A percentile compares a stretch with the other conserved stretches of the same genome.
phyloP scores from a whole-genome alignment of 345 rosid genomes.

The Boechera divaricarpa region DNA sequence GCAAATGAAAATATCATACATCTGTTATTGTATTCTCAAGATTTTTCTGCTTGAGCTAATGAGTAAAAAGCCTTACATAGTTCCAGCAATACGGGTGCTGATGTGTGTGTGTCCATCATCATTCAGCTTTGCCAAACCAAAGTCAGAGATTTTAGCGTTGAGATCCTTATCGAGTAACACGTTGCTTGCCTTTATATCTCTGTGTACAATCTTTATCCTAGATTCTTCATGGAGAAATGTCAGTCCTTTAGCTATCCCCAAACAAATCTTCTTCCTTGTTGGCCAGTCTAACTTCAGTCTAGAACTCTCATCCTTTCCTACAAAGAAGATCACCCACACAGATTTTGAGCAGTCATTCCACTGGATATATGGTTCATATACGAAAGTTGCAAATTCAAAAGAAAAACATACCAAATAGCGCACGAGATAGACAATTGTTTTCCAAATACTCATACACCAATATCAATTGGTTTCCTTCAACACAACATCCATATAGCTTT shows the following conservation, averaged over 20 bases:
- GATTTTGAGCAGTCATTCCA: slow-evolving; percentile 6
- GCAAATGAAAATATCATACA: slow-evolving; percentile 17
- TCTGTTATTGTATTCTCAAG: slow-evolving; percentile 2
- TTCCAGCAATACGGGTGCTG: slow-evolving; percentile 89
- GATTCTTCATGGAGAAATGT: slow-evolving; percentile 90
- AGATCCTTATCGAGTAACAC: slow-evolving; percentile 85
- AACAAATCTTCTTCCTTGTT: slow-evolving; percentile 67
- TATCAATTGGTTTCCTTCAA: slow-evolving; percentile 72
- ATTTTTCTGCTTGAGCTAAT: neutral
- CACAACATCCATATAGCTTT: slow-evolving; percentile 74
- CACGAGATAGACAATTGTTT: slow-evolving; percentile 71
- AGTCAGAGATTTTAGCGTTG: slow-evolving; percentile 88
- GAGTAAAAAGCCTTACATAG: slow-evolving; percentile 61
- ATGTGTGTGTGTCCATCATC: slow-evolving; percentile 86
- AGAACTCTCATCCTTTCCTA: slow-evolving; percentile 57
- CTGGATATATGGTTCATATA: neutral
- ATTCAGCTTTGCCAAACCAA: slow-evolving; percentile 85
- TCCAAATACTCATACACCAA: slow-evolving; percentile 79
- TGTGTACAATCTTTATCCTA: slow-evolving; percentile 78
- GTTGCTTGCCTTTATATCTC: slow-evolving; percentile 93
- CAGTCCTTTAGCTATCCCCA: slow-evolving; percentile 81
- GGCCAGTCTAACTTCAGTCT: slow-evolving; percentile 76
- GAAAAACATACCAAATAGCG: slow-evolving; percentile 61
- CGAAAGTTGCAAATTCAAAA: neutral
- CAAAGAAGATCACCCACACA: neutral